phyloP scores from a whole-genome alignment of 2,329 filamentous ascomycete species.

The Emericellopsis atlantica region DNA sequence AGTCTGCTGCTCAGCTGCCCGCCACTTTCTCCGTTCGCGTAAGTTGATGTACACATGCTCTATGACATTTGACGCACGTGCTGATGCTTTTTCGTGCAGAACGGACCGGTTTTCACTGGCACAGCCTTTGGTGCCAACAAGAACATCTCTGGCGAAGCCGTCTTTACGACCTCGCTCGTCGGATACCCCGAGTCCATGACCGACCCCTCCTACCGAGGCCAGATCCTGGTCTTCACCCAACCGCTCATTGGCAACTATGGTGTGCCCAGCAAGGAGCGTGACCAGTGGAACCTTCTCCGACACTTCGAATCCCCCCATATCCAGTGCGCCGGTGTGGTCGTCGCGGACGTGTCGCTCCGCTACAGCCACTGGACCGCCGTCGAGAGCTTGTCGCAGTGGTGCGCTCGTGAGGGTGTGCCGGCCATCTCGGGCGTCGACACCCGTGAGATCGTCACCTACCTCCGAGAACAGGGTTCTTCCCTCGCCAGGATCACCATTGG shows the following conservation, averaged over 20 bases:
- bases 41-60: constrained; percentile 16
- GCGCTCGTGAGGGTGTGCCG: constrained; percentile 87
- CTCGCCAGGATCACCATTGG: constrained; percentile 89
- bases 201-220: constrained; percentile 78
- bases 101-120: constrained; percentile 91
- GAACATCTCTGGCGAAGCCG: constrained; percentile 95
- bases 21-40: constrained; percentile 93
- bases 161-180: constrained; percentile 96
- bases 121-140: constrained; percentile 93
- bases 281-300: constrained; percentile 82
- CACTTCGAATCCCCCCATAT: constrained; percentile 98
- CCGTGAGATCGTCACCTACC: constrained; percentile 86
- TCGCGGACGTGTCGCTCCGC: constrained; percentile 82
- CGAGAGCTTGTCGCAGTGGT: constrained; percentile 87
- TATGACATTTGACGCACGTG: constrained; percentile 1
- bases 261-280: constrained; percentile 74
- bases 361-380: constrained; percentile 99
- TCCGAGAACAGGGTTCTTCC: constrained; percentile 94
- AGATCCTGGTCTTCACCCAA: constrained; percentile 97
- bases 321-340: constrained; percentile 89
- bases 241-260: constrained; percentile 98
- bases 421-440: constrained; percentile 96
- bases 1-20: constrained; percentile 42
- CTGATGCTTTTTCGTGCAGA: constrained; percentile 30
- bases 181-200: constrained; percentile 95